These are phyloP conservation scores for Scytalidium sp. DNA, from an alignment of 2,329 filamentous ascomycete species.

Conservation along the genomic window DNA sequence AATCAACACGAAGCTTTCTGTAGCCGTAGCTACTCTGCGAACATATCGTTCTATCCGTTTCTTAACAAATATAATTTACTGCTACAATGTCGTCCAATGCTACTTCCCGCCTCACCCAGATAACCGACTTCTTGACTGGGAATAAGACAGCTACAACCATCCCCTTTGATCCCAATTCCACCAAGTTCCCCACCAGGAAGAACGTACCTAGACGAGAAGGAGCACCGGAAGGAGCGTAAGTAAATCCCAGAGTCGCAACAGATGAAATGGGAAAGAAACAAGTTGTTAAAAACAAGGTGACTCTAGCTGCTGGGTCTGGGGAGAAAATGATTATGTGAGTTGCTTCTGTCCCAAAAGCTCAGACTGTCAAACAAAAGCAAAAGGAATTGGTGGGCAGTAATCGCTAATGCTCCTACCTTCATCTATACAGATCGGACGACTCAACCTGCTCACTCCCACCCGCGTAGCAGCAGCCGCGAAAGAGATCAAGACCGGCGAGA, in stretches of 20 bases:
- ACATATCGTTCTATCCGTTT: no score
- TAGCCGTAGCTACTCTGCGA: no score
- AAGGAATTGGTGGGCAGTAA: no score
- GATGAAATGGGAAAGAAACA: neutral
- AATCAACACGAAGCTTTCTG: no score
- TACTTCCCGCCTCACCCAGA: constrained; percentile 18
- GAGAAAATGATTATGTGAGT: constrained; percentile 24
- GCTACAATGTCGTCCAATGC: constrained; percentile 12
- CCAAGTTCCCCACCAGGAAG: constrained; percentile 24
- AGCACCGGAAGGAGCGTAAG: constrained; percentile 25
- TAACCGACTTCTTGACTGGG: constrained; percentile 21
- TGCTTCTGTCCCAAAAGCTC: neutral
- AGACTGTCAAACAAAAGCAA: no score
- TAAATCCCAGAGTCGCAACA: constrained; percentile 1
- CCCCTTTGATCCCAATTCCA: constrained; percentile 26
- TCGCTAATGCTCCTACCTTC: neutral
- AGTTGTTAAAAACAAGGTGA: neutral
- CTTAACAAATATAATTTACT: no score
- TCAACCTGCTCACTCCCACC: constrained; percentile 44
- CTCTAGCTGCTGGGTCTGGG: constrained; percentile 29
- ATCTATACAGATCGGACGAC: constrained; percentile 33
- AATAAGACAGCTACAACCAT: constrained; percentile 20
- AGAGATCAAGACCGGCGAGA: constrained; percentile 39
- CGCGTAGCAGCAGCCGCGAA: constrained; percentile 36
- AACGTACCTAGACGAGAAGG: constrained; percentile 24